Evolutionary conservation across 371 early-diverging fungal species (phyloP), one percentile per base, ranked within the genome.

Genomic region (Zychaea mexicana): DNA sequence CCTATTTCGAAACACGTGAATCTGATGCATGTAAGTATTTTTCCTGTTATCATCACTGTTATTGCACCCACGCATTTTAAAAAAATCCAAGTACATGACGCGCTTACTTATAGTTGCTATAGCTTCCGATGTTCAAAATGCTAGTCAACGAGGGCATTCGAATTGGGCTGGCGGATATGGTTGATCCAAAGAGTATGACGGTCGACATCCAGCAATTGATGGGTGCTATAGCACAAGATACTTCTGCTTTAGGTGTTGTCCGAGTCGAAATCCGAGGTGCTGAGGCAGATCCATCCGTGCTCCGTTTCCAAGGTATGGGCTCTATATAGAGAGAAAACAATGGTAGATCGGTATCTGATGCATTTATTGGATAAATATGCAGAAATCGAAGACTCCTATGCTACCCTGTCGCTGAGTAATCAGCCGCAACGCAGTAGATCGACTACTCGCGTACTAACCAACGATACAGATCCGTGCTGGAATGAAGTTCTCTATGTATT

Each of bases 341-440:
- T 17, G 7, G 8, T 15, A 31, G 0, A n/a, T 19, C 27, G 47
- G 19, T 12, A 47, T 3, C n/a, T 12, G 3, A 47, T 32, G 15
- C 3, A 17, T 33, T 10, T 10, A 10, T 10, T 36, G 0, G 2
- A 52, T 49, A 57, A 3, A 32, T 13, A 38, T 24, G 45, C 61
- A 73, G 80, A 79, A n/a, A 72, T 79, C 62, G 67, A 79, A 26
- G 77, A 79, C 39, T 74, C 77, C 6, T 79, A 79, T 60, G 74
- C 69, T 3, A 74, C 73, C 9, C 27, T 77, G 6, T 68, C 75
- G 5, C 67, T 79, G n/a, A 74, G 71, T 28, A 72, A 74, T 32
- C 75, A 73, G 7, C 80, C 80, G 2, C 69, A 72, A 24, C 69
- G 70, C 21, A 72, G 65, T 6, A 47, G 67, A 19, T 68, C 77